Percentiles rank a stretch among this genome's conserved stretches.
phyloP scores from a whole-genome alignment of 768 basidiomycete genomes.

The Boletus tomentosulus region DNA sequence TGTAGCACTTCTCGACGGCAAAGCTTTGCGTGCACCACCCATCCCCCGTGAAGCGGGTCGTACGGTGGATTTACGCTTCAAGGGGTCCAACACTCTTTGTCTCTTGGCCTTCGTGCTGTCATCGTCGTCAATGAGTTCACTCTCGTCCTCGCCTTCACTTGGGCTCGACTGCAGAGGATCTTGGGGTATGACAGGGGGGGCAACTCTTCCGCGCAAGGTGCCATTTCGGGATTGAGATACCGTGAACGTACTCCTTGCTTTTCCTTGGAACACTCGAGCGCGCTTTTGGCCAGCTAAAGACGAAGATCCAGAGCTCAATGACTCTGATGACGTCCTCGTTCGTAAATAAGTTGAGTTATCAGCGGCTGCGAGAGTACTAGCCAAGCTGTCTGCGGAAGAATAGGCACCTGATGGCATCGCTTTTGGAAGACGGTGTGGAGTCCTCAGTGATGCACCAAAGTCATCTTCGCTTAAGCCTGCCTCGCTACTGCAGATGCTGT shows the following conservation, averaged over 20 bases:
- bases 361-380: slow-evolving; percentile 36
- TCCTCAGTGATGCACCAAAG: slow-evolving; percentile 64
- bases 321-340: slow-evolving; percentile 42
- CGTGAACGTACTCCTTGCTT: not conserved
- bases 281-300: slow-evolving; percentile 43
- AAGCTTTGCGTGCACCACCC: slow-evolving; percentile 12
- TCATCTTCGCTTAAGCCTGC: slow-evolving; percentile 43
- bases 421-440: slow-evolving; percentile 42
- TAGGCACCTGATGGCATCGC: slow-evolving; percentile 18
- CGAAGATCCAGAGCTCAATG: slow-evolving; percentile 35
- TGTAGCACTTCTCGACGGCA: slow-evolving; percentile 8
- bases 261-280: slow-evolving; percentile 16
- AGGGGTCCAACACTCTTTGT: slow-evolving; percentile 25
- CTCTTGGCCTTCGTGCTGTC: slow-evolving; percentile 17
- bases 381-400: slow-evolving; percentile 26
- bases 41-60: slow-evolving; percentile 20
- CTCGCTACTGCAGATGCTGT: slow-evolving; percentile 25
- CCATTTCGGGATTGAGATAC: slow-evolving; percentile 16
- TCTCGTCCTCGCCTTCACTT: slow-evolving; percentile 22
- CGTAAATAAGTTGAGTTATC: slow-evolving; percentile 37
- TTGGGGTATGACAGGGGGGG: not conserved
- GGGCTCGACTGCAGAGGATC: slow-evolving; percentile 19
- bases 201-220: slow-evolving; percentile 26
- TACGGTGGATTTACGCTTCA: slow-evolving; percentile 23
- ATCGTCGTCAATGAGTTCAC: slow-evolving; percentile 6